These are phyloP conservation scores for Alternaria sp. DNA, from an alignment of 2,329 filamentous ascomycete genomes.

Conservation along the genomic window DNA sequence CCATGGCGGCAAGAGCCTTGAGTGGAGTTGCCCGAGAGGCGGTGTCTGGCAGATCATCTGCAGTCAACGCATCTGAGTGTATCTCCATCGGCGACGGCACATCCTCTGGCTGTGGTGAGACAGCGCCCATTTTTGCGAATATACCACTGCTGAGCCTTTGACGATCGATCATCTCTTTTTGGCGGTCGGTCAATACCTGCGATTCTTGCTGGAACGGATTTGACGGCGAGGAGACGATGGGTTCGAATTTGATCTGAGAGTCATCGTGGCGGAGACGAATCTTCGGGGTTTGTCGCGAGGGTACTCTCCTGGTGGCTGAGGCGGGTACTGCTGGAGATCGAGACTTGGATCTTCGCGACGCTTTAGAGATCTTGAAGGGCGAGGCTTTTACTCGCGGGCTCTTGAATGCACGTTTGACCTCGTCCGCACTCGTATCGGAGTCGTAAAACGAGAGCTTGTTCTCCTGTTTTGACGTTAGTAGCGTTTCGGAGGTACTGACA, in stretches of 20 bases:
- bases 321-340: slow-evolving; percentile 36
- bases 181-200: slow-evolving; percentile 78
- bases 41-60: slow-evolving; percentile 32
- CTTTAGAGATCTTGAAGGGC: slow-evolving; percentile 36
- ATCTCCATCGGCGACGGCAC: slow-evolving; percentile 35
- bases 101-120: slow-evolving; percentile 21
- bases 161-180: slow-evolving; percentile 77
- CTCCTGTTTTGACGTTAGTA: slow-evolving; percentile 24
- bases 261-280: slow-evolving; percentile 75
- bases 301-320: slow-evolving; percentile 24
- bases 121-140: slow-evolving; percentile 66
- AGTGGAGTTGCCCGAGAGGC: slow-evolving; percentile 34
- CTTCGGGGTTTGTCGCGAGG: slow-evolving; percentile 49
- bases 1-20: slow-evolving; percentile 33
- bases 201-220: slow-evolving; percentile 62
- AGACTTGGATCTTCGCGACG: slow-evolving; percentile 27
- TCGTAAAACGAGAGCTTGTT: slow-evolving; percentile 50
- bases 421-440: slow-evolving; percentile 29
- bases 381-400: slow-evolving; percentile 35
- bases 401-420: slow-evolving; percentile 20
- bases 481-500: slow-evolving; percentile 53
- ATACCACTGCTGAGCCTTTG: slow-evolving; percentile 70
- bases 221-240: slow-evolving; percentile 67
- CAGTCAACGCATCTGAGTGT: slow-evolving; percentile 36
- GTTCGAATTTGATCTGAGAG: slow-evolving; percentile 79